Percentiles rank a stretch among this genome's conserved stretches.
Conservation (phyloP, 768 basidiomycete genomes). For the Rickenella mellea region DNA sequence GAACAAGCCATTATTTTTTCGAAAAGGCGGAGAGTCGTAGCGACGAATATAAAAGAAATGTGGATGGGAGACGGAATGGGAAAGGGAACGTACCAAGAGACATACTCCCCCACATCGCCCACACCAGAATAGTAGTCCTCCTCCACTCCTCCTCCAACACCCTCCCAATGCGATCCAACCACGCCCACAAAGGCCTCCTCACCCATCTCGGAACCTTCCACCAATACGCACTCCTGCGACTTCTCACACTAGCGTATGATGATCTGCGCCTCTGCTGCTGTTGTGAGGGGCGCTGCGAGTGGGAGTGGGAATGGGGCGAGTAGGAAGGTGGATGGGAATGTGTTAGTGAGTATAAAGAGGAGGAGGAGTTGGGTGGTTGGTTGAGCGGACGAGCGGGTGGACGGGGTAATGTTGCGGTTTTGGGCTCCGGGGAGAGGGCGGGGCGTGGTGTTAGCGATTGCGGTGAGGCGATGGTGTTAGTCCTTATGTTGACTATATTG, state of each 20-base stretch:
- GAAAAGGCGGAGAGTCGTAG: too few relatives aligned
- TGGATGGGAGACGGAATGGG: too few relatives aligned
- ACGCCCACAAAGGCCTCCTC: slow-evolving; percentile 52
- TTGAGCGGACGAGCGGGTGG: neutral
- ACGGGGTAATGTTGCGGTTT: neutral
- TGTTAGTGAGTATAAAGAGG: slow-evolving; percentile 8
- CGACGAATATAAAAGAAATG: too few relatives aligned
- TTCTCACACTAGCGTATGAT: slow-evolving; percentile 37
- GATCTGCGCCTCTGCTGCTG: slow-evolving; percentile 20
- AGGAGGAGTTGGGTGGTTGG: slow-evolving; percentile 11
- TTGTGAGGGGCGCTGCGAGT: too few relatives aligned
- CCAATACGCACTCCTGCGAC: slow-evolving; percentile 29
- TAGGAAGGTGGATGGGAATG: slow-evolving; percentile 11
- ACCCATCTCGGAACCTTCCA: slow-evolving; percentile 43
- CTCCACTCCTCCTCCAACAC: slow-evolving; percentile 72
- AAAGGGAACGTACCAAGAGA: slow-evolving; percentile 48
- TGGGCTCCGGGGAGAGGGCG: neutral
- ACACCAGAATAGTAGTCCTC: slow-evolving; percentile 68
- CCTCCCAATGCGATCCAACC: slow-evolving; percentile 57
- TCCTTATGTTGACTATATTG: neutral
- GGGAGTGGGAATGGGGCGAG: slow-evolving; percentile 2
- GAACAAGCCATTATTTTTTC: neutral
- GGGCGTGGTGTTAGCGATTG: neutral
- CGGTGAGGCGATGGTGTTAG: neutral
- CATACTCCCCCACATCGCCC: slow-evolving; percentile 70